A percentile compares a stretch with the other conserved stretches of the same genome.
Evolutionary conservation across 441 rosid genomes (phyloP).

Genomic region (Erodium texanum): DNA sequence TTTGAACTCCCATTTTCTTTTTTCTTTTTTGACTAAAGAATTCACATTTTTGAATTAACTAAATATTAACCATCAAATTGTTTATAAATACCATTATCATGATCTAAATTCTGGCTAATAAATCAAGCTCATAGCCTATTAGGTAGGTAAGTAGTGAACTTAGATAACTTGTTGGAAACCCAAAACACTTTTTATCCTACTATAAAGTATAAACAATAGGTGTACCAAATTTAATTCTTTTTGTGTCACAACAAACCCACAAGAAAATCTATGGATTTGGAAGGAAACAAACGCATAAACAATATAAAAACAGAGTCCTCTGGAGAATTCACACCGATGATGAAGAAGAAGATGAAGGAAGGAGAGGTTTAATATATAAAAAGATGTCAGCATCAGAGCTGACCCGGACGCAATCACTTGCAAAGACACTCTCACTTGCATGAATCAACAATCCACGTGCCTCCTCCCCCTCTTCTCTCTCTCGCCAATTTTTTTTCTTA

Average conservation of each 20-base stretch:
- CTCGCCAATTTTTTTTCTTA: slow-evolving; percentile 16
- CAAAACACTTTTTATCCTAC: too few species aligned
- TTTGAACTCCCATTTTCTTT: too few species aligned
- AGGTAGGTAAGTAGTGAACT: too few species aligned
- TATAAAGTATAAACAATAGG: background rate
- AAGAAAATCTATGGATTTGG: background rate
- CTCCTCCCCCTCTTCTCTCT: slow-evolving; percentile 9
- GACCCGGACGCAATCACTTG: background rate
- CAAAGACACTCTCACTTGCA: slow-evolving; percentile 17
- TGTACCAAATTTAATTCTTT: background rate
- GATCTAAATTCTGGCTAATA: too few species aligned
- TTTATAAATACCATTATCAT: too few species aligned
- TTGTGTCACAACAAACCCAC: background rate
- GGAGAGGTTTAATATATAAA: too few species aligned
- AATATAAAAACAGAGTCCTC: background rate
- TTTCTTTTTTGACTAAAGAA: too few species aligned
- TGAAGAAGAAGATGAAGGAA: background rate
- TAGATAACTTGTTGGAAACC: too few species aligned
- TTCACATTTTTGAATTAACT: too few species aligned
- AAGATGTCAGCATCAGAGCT: too few species aligned
- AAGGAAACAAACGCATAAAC: background rate
- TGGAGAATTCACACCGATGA: background rate
- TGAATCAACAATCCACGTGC: slow-evolving; percentile 39
- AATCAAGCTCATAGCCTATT: too few species aligned
- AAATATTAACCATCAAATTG: too few species aligned